Percentiles rank a stretch among this genome's conserved stretches.
Conservation (phyloP, 805 yeast genomes). For the Candida stauntonica region DNA sequence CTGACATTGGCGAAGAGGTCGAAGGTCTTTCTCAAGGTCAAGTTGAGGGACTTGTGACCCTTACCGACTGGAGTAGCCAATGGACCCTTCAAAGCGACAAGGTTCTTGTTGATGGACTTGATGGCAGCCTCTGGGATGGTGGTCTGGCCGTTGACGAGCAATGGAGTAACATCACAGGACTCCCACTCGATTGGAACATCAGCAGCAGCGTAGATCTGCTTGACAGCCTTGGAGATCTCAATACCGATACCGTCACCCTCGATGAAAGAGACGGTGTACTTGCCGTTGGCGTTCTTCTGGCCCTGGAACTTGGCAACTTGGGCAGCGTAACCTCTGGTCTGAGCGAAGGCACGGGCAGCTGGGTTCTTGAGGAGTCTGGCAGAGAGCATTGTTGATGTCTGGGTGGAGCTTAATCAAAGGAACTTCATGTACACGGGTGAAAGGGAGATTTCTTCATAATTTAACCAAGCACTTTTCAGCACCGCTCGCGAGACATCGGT, state of each 20-base stretch:
- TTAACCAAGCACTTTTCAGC: too few relatives aligned
- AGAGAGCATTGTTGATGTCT: conserved; percentile 14
- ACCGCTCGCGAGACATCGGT: too few relatives aligned
- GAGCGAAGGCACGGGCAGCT: conserved; percentile 13
- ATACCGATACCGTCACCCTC: conserved; percentile 99
- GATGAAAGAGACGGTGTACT: conserved; percentile 88
- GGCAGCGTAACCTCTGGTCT: conserved; percentile 33
- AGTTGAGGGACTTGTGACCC: conserved; percentile 96
- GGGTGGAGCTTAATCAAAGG: not conserved
- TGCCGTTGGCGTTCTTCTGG: conserved; percentile 66
- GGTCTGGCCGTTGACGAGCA: conserved; percentile 86
- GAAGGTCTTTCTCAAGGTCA: conserved; percentile 96
- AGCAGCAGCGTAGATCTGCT: conserved; percentile 90
- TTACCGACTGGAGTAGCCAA: conserved; percentile 98
- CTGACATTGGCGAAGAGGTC: conserved; percentile 94
- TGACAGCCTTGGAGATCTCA: conserved; percentile 92
- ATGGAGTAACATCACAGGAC: conserved; percentile 92
- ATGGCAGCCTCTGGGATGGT: conserved; percentile 91
- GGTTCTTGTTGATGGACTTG: conserved; percentile 85
- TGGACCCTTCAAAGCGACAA: conserved; percentile 97
- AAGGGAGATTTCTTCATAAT: not conserved
- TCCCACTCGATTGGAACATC: conserved; percentile 97
- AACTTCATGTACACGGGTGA: conserved; percentile 1
- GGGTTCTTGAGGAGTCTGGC: conserved; percentile 14
- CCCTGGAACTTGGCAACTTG: conserved; percentile 66